phyloP scores from a whole-genome alignment of 2,329 filamentous ascomycete genomes.

The Ascochyta fabae region DNA sequence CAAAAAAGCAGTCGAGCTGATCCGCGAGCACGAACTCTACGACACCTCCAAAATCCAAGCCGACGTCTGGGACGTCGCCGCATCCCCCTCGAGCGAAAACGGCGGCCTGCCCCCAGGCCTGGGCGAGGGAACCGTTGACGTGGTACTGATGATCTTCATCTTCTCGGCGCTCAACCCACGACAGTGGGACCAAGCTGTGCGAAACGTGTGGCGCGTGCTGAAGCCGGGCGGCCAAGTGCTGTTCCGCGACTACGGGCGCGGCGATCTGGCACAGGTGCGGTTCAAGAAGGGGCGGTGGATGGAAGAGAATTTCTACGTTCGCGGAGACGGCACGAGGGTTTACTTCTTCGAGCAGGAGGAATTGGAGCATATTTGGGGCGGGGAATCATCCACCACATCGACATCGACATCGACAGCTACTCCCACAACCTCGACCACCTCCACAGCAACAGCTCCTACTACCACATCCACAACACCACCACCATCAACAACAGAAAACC shows the following conservation, averaged over 20 bases:
- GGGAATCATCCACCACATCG: constrained; percentile 25
- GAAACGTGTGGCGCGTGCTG: constrained; percentile 80
- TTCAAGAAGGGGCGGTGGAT: constrained; percentile 96
- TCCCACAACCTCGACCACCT: neutral
- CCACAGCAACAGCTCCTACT: neutral
- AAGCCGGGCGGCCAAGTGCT: constrained; percentile 93
- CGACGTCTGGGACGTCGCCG: constrained; percentile 91
- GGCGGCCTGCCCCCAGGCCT: constrained; percentile 75
- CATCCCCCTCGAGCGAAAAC: constrained; percentile 53
- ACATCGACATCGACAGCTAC: constrained; percentile 1
- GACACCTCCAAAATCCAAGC: constrained; percentile 75
- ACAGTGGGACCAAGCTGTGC: constrained; percentile 84
- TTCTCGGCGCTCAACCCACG: constrained; percentile 87
- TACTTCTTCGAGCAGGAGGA: constrained; percentile 96
- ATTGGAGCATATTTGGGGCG: constrained; percentile 78
- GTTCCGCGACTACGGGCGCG: constrained; percentile 95
- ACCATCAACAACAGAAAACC: neutral
- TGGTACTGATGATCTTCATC: constrained; percentile 95
- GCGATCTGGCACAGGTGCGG: constrained; percentile 92
- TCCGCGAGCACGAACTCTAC: constrained; percentile 81
- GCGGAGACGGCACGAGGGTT: constrained; percentile 92
- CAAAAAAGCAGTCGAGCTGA: constrained; percentile 91
- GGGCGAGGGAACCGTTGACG: constrained; percentile 79
- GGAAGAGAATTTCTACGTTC: constrained; percentile 95
- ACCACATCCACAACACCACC: neutral